Evolutionary conservation across 257 asterid species (phyloP).

Genomic region (Jasminum sambac): DNA sequence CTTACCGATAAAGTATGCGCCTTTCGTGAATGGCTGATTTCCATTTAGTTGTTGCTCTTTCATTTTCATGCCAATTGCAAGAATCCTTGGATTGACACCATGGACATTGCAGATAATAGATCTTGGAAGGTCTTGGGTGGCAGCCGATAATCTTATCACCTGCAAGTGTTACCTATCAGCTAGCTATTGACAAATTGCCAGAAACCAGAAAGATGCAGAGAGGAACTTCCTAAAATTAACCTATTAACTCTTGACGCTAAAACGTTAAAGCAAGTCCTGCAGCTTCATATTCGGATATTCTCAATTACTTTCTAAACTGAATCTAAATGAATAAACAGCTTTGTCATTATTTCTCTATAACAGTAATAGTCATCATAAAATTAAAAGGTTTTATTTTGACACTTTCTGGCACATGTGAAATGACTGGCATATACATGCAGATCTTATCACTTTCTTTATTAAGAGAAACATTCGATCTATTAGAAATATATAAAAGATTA

Average conservation of each 20-base stretch:
- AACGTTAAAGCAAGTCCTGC: background rate
- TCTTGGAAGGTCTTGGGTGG: slow-evolving; percentile 96
- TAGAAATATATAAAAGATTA: background rate
- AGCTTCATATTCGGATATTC: background rate
- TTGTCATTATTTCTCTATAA: background rate
- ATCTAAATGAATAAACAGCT: slow-evolving; percentile 1
- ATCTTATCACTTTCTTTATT: background rate
- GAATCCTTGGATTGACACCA: slow-evolving; percentile 94
- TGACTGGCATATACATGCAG: background rate
- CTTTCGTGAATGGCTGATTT: slow-evolving; percentile 62
- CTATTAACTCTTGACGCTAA: slow-evolving; percentile 2
- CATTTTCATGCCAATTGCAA: slow-evolving; percentile 72
- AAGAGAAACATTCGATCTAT: background rate
- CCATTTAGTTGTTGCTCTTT: slow-evolving; percentile 62
- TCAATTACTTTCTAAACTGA: slow-evolving; percentile 8
- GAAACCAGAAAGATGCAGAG: slow-evolving; percentile 3
- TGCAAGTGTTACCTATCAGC: slow-evolving; percentile 38
- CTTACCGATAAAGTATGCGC: slow-evolving; percentile 92
- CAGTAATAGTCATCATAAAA: slow-evolving; percentile 7
- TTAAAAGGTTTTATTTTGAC: background rate
- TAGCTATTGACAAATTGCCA: slow-evolving; percentile 22
- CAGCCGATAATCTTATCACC: slow-evolving; percentile 98
- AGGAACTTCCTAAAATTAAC: slow-evolving; percentile 10
- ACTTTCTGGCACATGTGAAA: background rate
- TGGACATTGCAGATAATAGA: slow-evolving; percentile 92